Conservation (phyloP, 208 protist species). For the Balamuthia mandrillaris region DNA sequence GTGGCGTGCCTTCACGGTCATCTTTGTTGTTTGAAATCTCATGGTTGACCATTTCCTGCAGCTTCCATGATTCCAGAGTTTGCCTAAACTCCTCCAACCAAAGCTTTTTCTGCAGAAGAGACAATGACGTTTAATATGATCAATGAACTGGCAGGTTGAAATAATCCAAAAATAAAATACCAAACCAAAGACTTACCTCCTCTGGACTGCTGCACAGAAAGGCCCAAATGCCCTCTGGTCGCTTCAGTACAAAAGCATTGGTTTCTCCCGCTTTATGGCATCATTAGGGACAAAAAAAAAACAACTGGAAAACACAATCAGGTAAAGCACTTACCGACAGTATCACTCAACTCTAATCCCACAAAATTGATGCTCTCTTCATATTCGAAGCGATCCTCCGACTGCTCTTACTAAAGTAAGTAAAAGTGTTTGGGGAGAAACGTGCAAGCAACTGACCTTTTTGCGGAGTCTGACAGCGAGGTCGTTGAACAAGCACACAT, state of each 20-base stretch:
- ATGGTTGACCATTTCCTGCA: constrained; percentile 23
- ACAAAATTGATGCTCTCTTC: no score
- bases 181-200: not conserved
- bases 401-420: not conserved
- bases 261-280: not conserved
- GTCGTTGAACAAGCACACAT: constrained; percentile 36
- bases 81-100: constrained; percentile 18
- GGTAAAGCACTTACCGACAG: not conserved
- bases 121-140: not conserved
- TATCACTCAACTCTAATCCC: not conserved
- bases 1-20: not conserved
- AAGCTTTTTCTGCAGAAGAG: not conserved
- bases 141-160: not conserved
- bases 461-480: not conserved
- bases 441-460: not conserved
- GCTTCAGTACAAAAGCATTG: not conserved
- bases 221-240: constrained; percentile 23
- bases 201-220: not conserved
- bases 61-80: not conserved
- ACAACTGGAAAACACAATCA: not conserved
- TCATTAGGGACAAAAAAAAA: not conserved
- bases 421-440: not conserved
- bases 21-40: not conserved
- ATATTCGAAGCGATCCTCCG: not conserved
- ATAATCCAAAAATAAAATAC: not conserved